Conservation (phyloP, 208 protist species). For the Zelonia costaricensis region DNA sequence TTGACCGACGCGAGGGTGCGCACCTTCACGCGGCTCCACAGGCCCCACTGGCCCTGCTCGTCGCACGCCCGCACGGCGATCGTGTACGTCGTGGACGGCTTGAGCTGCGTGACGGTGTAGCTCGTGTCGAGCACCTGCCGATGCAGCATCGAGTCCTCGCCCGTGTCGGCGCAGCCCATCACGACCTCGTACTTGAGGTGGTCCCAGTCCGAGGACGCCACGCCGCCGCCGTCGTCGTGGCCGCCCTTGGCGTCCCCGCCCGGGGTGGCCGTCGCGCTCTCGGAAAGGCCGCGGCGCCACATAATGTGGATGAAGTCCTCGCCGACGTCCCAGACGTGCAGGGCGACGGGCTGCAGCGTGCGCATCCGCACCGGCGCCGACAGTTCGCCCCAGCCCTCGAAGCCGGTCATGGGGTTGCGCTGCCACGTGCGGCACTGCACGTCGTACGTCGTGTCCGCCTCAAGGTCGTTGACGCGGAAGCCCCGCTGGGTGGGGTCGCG, state of each 20-base stretch:
- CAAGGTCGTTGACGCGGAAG: conserved; percentile 72
- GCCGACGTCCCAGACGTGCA: conserved; percentile 85
- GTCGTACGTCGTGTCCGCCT: conserved; percentile 75
- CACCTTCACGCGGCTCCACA: conserved; percentile 78
- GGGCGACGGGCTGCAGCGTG: conserved; percentile 71
- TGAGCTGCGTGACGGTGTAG: conserved; percentile 87
- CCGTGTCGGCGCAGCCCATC: conserved; percentile 77
- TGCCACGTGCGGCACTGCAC: conserved; percentile 78
- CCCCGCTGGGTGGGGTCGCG: conserved; percentile 41
- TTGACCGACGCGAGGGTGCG: conserved; percentile 81
- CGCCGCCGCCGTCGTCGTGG: background rate
- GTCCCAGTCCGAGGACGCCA: conserved; percentile 30
- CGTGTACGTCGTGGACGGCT: conserved; percentile 78
- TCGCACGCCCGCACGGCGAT: conserved; percentile 88
- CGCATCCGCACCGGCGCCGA: conserved; percentile 57
- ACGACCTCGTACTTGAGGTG: conserved; percentile 91
- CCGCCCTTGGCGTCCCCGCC: background rate
- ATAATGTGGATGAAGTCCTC: conserved; percentile 88
- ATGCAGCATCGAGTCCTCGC: conserved; percentile 80
- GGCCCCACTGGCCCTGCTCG: conserved; percentile 82
- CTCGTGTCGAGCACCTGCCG: conserved; percentile 80
- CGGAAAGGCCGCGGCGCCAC: conserved; percentile 69
- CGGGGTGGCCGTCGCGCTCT: conserved; percentile 4
- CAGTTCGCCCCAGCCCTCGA: conserved; percentile 84
- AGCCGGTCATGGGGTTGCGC: conserved; percentile 66